These are phyloP conservation scores for Pythium monospermum DNA, from an alignment of 352 stramenopile species.

Conservation along the genomic window DNA sequence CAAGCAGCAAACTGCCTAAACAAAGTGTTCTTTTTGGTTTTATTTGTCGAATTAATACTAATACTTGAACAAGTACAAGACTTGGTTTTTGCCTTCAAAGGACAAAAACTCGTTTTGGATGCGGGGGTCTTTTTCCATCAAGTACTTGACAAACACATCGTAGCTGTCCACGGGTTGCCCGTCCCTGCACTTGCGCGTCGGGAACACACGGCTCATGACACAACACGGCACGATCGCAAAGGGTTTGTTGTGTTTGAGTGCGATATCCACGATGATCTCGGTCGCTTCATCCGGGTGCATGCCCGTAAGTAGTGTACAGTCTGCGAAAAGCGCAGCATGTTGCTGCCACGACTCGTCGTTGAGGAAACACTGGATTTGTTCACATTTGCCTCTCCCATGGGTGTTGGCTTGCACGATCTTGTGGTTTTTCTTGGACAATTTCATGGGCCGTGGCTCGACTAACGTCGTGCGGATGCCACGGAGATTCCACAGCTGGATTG, in stretches of 20 bases:
- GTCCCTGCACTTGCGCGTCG: slow-evolving; percentile 47
- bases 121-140: slow-evolving; percentile 68
- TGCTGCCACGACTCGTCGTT: slow-evolving; percentile 45
- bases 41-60: slow-evolving; percentile 1
- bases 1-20: slow-evolving; percentile 7
- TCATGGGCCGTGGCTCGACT: slow-evolving; percentile 82
- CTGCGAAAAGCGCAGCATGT: slow-evolving; percentile 54
- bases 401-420: slow-evolving; percentile 42
- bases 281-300: slow-evolving; percentile 96
- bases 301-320: slow-evolving; percentile 86
- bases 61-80: slow-evolving; percentile 77
- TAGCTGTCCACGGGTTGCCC: slow-evolving; percentile 72
- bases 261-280: slow-evolving; percentile 93
- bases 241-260: slow-evolving; percentile 80
- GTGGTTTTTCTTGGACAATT: slow-evolving; percentile 64
- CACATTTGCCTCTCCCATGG: slow-evolving; percentile 35
- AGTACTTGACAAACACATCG: slow-evolving; percentile 75
- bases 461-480: slow-evolving; percentile 76
- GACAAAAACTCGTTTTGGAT: slow-evolving; percentile 66
- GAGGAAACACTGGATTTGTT: slow-evolving; percentile 54
- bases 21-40: background rate
- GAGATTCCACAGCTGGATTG: slow-evolving; percentile 76
- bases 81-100: slow-evolving; percentile 81
- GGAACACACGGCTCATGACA: slow-evolving; percentile 94
- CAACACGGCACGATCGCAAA: slow-evolving; percentile 97